A percentile compares a stretch with the other conserved stretches of the same genome.
Conservation (phyloP, 2,329 filamentous ascomycete genomes). For the Aspergillus unguis region DNA sequence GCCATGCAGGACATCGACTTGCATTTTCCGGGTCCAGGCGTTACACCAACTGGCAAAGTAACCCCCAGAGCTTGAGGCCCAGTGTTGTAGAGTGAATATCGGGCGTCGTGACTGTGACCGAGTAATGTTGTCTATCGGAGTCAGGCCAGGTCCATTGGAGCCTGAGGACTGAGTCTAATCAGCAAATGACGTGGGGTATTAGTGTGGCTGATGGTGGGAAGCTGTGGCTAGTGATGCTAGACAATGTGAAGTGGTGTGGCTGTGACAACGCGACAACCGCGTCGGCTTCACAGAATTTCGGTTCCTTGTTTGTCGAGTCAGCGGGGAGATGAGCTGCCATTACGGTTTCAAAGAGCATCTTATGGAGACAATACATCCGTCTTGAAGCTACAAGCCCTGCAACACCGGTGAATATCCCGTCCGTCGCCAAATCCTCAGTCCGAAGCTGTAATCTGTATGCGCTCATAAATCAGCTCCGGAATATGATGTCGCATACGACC, state of each 20-base stretch:
- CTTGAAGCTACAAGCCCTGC: background rate
- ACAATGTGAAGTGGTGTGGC: slow-evolving; percentile 8
- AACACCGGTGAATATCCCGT: background rate
- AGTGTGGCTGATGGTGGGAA: slow-evolving; percentile 2
- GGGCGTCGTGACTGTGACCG: background rate
- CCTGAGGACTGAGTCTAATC: slow-evolving; percentile 3
- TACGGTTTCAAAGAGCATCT: background rate
- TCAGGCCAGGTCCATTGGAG: background rate
- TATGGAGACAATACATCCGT: background rate
- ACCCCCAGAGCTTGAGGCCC: no score
- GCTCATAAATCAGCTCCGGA: background rate
- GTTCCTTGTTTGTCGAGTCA: background rate
- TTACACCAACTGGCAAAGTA: background rate
- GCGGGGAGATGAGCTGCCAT: background rate
- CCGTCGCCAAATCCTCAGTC: background rate
- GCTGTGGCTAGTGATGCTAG: background rate
- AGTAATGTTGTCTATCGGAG: background rate
- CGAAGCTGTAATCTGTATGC: no score
- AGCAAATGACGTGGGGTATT: slow-evolving; percentile 27
- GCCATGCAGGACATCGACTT: slow-evolving; percentile 15
- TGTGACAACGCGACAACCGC: slow-evolving; percentile 18
- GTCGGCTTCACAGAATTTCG: background rate
- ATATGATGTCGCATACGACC: slow-evolving; percentile 9
- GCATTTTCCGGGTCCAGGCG: slow-evolving; percentile 13
- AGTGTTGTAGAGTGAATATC: no score